Conservation (phyloP, 2,329 filamentous ascomycete genomes). For the Exophiala mesophila region DNA sequence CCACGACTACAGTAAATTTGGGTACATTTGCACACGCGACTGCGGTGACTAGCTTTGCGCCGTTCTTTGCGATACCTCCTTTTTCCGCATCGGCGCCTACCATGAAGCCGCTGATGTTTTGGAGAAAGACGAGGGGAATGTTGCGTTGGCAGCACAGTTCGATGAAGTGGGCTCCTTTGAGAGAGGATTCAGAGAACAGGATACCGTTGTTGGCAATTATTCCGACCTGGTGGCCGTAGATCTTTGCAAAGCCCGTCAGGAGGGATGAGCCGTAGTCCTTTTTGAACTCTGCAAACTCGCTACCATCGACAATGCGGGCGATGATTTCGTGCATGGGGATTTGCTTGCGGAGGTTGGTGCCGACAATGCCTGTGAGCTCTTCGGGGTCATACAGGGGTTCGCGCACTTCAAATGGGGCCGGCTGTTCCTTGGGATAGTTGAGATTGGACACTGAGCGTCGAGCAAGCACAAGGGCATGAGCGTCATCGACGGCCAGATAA, state of each 20-base stretch:
- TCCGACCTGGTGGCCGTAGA: slow-evolving; percentile 85
- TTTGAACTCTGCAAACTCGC: slow-evolving; percentile 91
- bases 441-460: slow-evolving; percentile 80
- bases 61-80: slow-evolving; percentile 95
- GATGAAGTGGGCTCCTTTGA: slow-evolving; percentile 96
- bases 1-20: slow-evolving; percentile 96
- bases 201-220: slow-evolving; percentile 97
- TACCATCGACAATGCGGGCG: slow-evolving; percentile 85
- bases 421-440: slow-evolving; percentile 66
- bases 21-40: slow-evolving; percentile 91
- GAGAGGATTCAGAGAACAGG: slow-evolving; percentile 77
- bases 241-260: slow-evolving; percentile 83
- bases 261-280: slow-evolving; percentile 82
- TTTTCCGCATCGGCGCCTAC: slow-evolving; percentile 87
- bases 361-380: slow-evolving; percentile 83
- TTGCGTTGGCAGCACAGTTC: slow-evolving; percentile 87
- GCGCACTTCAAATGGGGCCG: slow-evolving; percentile 44
- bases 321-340: slow-evolving; percentile 87
- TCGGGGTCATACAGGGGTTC: slow-evolving; percentile 75
- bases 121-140: slow-evolving; percentile 85
- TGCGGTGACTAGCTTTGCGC: slow-evolving; percentile 91
- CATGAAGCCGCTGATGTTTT: slow-evolving; percentile 99
- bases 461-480: slow-evolving; percentile 81
- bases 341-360: slow-evolving; percentile 80
- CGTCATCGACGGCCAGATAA: slow-evolving; percentile 90